Percentiles rank a stretch among this genome's conserved stretches.
Conservation (phyloP, 257 asterid genomes). For the Solanum pennellii region DNA sequence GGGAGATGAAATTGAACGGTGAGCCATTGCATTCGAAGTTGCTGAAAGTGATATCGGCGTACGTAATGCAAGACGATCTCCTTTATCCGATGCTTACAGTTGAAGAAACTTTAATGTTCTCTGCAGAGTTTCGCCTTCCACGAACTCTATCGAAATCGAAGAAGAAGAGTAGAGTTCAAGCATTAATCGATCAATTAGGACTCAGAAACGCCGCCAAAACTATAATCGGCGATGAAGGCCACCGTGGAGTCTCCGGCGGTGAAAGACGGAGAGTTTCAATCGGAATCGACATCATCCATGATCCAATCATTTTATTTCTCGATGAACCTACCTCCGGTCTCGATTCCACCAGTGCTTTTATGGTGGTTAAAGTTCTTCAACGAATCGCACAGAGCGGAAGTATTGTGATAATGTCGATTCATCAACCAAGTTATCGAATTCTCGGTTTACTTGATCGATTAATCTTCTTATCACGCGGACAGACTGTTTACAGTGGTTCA, state of each 20-base stretch:
- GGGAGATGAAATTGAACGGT: slow-evolving; percentile 28
- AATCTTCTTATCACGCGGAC: slow-evolving; percentile 25
- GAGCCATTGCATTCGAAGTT: slow-evolving; percentile 21
- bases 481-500: slow-evolving; percentile 24
- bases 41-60: slow-evolving; percentile 33
- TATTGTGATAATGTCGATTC: slow-evolving; percentile 36
- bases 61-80: slow-evolving; percentile 1
- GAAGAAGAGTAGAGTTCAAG: slow-evolving; percentile 10
- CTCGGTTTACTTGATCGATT: slow-evolving; percentile 22
- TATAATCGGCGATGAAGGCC: slow-evolving; percentile 24
- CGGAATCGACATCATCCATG: slow-evolving; percentile 33
- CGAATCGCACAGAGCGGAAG: slow-evolving; percentile 39
- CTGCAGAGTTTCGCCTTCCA: neutral
- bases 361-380: slow-evolving; percentile 34
- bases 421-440: slow-evolving; percentile 39
- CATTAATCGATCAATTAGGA: slow-evolving; percentile 18
- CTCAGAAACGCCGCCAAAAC: slow-evolving; percentile 14
- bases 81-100: neutral
- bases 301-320: slow-evolving; percentile 32
- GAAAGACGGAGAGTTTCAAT: slow-evolving; percentile 39
- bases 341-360: slow-evolving; percentile 35
- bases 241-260: slow-evolving; percentile 30
- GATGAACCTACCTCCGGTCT: slow-evolving; percentile 47
- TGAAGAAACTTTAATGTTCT: neutral
- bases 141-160: slow-evolving; percentile 4